Evolutionary conservation across 306 rosid genomes (phyloP).

Genomic region (Castanospermum australe): DNA sequence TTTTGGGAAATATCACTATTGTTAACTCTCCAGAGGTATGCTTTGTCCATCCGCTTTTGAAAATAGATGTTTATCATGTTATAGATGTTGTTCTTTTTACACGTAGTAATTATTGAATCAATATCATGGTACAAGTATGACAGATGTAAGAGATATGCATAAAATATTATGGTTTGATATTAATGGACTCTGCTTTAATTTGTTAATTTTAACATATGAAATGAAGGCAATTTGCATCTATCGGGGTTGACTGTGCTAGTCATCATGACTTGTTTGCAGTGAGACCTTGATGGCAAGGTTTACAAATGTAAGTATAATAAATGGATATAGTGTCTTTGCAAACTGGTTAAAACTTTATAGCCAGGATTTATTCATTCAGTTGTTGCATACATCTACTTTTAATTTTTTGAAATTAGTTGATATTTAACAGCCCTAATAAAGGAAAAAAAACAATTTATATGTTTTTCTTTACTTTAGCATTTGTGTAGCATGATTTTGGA

Average conservation of each 20-base stretch:
- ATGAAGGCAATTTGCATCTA: neutral
- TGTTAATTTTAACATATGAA: neutral
- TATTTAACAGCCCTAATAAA: neutral
- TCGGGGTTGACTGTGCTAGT: neutral
- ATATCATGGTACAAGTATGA: neutral
- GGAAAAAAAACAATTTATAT: neutral
- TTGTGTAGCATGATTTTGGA: neutral
- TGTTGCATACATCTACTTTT: neutral
- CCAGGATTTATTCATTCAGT: neutral
- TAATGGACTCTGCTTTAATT: neutral
- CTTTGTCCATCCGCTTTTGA: conserved; percentile 27
- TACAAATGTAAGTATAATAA: conserved; percentile 5
- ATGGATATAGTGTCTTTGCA: neutral
- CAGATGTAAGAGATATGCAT: neutral
- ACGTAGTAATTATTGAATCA: too few species aligned
- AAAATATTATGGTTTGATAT: neutral
- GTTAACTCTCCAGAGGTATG: conserved; percentile 96
- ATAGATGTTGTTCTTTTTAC: neutral
- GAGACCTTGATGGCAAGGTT: neutral
- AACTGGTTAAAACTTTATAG: neutral
- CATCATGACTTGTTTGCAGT: neutral
- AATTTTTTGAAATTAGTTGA: neutral
- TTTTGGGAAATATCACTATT: conserved; percentile 86
- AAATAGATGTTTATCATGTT: conserved; percentile 9
- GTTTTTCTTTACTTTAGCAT: conserved; percentile 5